phyloP scores from a whole-genome alignment of 139 green algal genomes.

The Coelastrella sp. region DNA sequence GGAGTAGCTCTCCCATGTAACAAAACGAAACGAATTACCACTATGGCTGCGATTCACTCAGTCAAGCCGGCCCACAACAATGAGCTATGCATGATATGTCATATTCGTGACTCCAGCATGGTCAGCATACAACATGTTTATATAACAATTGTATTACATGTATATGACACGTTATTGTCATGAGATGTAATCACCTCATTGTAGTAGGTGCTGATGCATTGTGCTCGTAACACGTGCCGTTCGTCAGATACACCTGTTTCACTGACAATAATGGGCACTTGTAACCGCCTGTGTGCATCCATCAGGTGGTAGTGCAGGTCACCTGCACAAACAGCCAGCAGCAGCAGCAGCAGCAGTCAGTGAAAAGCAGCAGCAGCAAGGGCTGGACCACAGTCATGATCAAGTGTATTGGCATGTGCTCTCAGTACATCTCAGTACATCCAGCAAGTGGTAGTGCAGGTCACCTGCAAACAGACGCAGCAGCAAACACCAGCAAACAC shows the following conservation, averaged over 20 bases:
- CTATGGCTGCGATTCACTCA: no score
- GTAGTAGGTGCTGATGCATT: constrained; percentile 29
- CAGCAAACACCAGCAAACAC: not conserved
- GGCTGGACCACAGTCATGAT: no score
- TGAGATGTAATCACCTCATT: no score
- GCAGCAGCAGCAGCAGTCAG: not conserved
- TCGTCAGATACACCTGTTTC: not conserved
- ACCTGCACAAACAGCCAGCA: not conserved
- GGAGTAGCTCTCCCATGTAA: no score
- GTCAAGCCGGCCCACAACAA: no score
- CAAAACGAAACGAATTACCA: no score
- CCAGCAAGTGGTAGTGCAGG: constrained; percentile 24
- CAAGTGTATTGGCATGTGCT: not conserved
- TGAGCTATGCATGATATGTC: no score
- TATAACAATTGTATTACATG: no score
- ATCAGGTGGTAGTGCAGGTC: constrained; percentile 34
- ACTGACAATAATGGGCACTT: constrained; percentile 23
- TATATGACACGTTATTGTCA: no score
- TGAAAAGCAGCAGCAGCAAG: not conserved
- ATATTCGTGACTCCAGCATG: no score
- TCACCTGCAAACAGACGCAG: not conserved
- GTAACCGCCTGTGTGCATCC: not conserved
- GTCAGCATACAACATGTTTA: no score
- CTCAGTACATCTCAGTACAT: constrained; percentile 12
- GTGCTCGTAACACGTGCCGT: constrained; percentile 5